Evolutionary conservation across 129 eudicot species (phyloP), one percentile per base, ranked within the genome.

Genomic region (Helianthus annuus): DNA sequence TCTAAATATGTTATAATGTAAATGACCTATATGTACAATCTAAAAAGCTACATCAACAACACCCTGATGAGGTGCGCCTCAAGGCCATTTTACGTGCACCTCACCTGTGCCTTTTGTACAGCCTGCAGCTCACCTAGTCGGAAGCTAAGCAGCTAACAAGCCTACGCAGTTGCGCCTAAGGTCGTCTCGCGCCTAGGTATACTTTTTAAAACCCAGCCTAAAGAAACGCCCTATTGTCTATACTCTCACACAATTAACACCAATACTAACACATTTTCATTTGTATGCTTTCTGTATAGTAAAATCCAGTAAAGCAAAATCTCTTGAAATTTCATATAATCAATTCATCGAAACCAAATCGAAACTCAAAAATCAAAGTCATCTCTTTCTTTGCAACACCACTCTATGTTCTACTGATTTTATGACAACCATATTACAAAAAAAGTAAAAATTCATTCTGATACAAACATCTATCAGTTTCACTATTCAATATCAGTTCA

Each of bases 391-490:
- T 64, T 15, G 51, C 49, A 64, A 27, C 15, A 7, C 39, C 7
- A 32, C 46, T 49, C 42, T 22, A 46, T 38, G 8, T 12, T 17
- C 16, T 48, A 27, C 24, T 49, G 4, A 24, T 48, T 49, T 4
- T 48, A 45, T 14, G 14, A 49, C 46, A 48, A 13, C n/a, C 10
- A 3, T 11, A 14, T 64, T 7, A 3, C 17, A 58, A 39, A 13
- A 27, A 27, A 10, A 36, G 7, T 22, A 53, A 52, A 7, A 14
- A 9, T 19, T 69, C 65, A 54, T 55, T 54, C 53, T 36, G 14
- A 38, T 42, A 71, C 40, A 36, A 12, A 56, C 42, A 67, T 67
- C 27, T 66, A 44, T 7, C 27, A n/a, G 52, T 42, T 63, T 15
- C 36, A 42, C 38, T 8, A 36, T 44, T 36, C 27, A 10, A 69